These are phyloP conservation scores for Agaricales sp. DNA, from an alignment of 1,284 basidiomycete species.

Conservation along the genomic window DNA sequence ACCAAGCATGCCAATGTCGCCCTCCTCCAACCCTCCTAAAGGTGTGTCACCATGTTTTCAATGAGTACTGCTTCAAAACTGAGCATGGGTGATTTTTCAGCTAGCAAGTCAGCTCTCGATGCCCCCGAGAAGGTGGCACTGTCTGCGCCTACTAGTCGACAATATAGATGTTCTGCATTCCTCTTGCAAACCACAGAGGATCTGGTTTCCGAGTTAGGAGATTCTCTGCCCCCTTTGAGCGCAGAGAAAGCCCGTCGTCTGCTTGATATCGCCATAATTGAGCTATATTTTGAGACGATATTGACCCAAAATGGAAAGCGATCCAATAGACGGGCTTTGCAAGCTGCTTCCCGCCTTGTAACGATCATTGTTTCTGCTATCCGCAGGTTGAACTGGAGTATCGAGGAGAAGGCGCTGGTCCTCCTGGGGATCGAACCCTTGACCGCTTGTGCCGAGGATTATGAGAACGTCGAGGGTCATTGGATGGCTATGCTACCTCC, in stretches of 20 bases:
- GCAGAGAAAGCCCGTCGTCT: constrained; percentile 54
- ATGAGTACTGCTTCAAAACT: background rate
- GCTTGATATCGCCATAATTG: constrained; percentile 57
- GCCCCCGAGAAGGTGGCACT: background rate
- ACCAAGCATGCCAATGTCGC: constrained; percentile 34
- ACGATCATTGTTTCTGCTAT: constrained; percentile 31
- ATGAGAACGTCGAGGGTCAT: constrained; percentile 17
- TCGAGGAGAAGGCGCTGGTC: constrained; percentile 50
- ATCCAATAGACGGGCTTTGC: constrained; percentile 47
- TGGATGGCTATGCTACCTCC: constrained; percentile 56
- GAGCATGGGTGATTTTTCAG: too few relatives aligned
- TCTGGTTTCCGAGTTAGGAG: constrained; percentile 18
- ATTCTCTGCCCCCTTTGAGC: constrained; percentile 26
- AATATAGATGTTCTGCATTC: constrained; percentile 57
- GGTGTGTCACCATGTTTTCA: background rate
- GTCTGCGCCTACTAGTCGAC: constrained; percentile 23
- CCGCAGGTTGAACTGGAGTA: constrained; percentile 39
- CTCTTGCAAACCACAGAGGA: constrained; percentile 50
- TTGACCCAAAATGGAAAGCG: constrained; percentile 55
- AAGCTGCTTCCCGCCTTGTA: constrained; percentile 50
- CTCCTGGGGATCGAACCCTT: constrained; percentile 59
- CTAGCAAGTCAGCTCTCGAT: background rate
- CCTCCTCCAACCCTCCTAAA: background rate
- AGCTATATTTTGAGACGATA: constrained; percentile 59
- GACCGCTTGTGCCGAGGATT: constrained; percentile 21